Base-by-base conservation (phyloP, 2,329 filamentous ascomycete species). In the Paecilomyces formosus region DNA sequence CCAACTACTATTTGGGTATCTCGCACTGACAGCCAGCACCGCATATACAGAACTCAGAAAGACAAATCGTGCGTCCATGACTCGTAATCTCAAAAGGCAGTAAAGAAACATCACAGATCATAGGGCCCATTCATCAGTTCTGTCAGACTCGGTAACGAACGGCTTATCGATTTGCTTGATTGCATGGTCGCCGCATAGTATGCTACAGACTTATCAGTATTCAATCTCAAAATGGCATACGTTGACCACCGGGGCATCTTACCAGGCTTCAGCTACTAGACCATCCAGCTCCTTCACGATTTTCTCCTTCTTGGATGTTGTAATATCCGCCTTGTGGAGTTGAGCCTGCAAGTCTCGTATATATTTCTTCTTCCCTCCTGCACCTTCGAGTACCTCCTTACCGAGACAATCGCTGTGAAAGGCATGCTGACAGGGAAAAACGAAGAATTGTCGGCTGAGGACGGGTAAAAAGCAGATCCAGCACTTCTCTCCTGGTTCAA, bases 351-450 rank as follows among this genome's bases (percentile, higher is more conserved):
- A 78, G 74, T 97, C 92, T 60, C 85, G 84, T 65, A 99, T 97
- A 64, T 89, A 82, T 72, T 87, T 87, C 15, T 88, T 86, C 74
- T 88, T 90, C 18, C 85, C 88, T 0, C 91, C 90, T 1, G 88
- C 87, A 63, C 91, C 87, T 72, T 93, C 89, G 56, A 97, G 82
- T 0, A 97, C 91, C 69, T 88, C 89, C 67, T 85, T 87, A 0
- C 91, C 93, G 54, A 99, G 77, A 72, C 94, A 99, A 71, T 99
- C 94, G 50, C 90, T 93, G 74, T 99, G 94, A 70, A 99, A 99
- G 3, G 92, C 90, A 75, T 99, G 94, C 78, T 99, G 94, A 74
- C 94, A 99, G 0, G 94, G 94, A 65, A 99, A 99, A 18, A 99
- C 94, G 66, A 97, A 99, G 76, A 99, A 99, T 68, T 97, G 92